Conservation (phyloP, 2,329 filamentous ascomycete species). For the Harringtonia lauricola region DNA sequence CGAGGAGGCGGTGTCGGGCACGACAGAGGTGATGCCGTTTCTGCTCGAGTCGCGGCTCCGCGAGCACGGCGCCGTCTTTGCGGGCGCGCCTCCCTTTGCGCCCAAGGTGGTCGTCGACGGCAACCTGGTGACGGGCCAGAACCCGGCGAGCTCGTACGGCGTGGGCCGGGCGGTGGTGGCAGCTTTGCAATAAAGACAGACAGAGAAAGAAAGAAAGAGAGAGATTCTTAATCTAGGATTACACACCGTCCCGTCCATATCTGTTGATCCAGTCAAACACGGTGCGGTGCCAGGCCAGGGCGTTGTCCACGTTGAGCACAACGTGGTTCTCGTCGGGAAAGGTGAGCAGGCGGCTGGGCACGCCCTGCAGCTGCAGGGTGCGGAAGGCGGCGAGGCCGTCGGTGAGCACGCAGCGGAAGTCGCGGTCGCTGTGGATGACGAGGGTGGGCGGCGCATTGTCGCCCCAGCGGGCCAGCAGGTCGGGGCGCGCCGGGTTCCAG, state of each 20-base stretch:
- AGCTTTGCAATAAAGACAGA: neutral
- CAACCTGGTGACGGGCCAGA: conserved; percentile 46
- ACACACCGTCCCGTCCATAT: conserved; percentile 12
- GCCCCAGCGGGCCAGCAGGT: conserved; percentile 45
- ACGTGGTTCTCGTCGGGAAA: conserved; percentile 68
- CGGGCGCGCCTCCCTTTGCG: conserved; percentile 43
- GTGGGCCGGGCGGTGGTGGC: conserved; percentile 37
- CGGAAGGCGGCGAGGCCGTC: conserved; percentile 61
- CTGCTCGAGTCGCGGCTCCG: conserved; percentile 45
- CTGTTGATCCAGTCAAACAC: conserved; percentile 58
- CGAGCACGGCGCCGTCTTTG: conserved; percentile 33
- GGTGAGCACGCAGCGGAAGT: conserved; percentile 42
- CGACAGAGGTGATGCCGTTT: conserved; percentile 40
- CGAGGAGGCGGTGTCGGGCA: conserved; percentile 37
- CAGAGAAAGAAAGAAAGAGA: no score
- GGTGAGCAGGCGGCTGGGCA: conserved; percentile 58
- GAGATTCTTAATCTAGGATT: no score
- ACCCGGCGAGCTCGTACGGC: conserved; percentile 38
- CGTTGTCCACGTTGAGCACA: conserved; percentile 59
- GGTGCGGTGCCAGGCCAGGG: conserved; percentile 55
- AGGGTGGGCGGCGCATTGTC: conserved; percentile 47
- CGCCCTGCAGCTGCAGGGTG: conserved; percentile 53
- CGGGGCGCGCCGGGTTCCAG: conserved; percentile 36
- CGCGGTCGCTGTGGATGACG: conserved; percentile 59
- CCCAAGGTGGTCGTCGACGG: conserved; percentile 39